Conservation (phyloP, 176 grass and related monocot genomes). For the Canna indica region DNA sequence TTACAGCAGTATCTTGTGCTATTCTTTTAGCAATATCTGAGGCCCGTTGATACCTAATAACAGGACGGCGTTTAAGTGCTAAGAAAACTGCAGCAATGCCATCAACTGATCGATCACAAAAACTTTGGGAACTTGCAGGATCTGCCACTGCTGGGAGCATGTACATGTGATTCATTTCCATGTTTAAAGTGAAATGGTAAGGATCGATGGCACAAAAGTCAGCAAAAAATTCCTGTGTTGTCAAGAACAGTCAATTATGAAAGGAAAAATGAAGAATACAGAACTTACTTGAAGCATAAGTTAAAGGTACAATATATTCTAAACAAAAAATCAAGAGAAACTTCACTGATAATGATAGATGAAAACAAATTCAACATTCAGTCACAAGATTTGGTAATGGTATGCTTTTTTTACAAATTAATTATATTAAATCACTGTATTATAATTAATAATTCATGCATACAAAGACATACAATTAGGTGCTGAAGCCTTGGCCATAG, state of each 20-base stretch:
- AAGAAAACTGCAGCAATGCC: conserved; percentile 89
- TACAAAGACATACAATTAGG: no score
- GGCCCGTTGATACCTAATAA: conserved; percentile 81
- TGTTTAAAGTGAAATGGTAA: conserved; percentile 90
- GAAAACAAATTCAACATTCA: not conserved
- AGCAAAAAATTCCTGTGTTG: conserved; percentile 80
- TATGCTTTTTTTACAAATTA: no score
- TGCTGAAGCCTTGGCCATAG: no score
- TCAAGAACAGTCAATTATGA: conserved; percentile 9
- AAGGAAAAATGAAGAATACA: not conserved
- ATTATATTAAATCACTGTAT: no score
- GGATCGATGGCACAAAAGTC: conserved; percentile 86
- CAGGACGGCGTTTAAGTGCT: conserved; percentile 76
- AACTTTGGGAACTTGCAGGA: conserved; percentile 65
- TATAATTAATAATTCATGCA: no score
- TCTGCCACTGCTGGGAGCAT: conserved; percentile 74
- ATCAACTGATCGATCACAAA: conserved; percentile 89
- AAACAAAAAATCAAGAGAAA: not conserved
- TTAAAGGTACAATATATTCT: not conserved
- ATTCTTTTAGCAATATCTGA: conserved; percentile 86
- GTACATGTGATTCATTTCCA: conserved; percentile 71
- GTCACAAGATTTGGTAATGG: not conserved
- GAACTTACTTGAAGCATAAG: not conserved
- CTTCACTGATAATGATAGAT: not conserved
- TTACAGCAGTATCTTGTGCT: conserved; percentile 79